Conservation (phyloP, 257 asterid genomes). For the Nicotiana tabacum region DNA sequence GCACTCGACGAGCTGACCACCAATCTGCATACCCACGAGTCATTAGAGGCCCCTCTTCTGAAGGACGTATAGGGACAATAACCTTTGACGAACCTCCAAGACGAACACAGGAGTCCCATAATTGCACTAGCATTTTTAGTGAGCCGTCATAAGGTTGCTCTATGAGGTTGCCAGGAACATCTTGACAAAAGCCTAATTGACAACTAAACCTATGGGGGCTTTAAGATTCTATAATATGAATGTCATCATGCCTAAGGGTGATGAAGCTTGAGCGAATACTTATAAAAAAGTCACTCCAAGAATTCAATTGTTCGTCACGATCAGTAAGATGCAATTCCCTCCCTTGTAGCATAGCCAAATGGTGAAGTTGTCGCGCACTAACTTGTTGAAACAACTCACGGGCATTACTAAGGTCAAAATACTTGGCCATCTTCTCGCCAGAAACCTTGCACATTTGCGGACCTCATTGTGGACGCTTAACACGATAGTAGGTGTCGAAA, state of each 20-base stretch:
- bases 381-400: background rate
- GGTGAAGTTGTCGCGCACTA: background rate
- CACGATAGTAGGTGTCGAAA: background rate
- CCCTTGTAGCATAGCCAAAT: background rate
- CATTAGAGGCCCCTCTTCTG: background rate
- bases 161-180: background rate
- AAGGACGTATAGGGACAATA: background rate
- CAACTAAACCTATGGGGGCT: background rate
- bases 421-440: background rate
- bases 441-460: background rate
- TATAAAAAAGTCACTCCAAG: background rate
- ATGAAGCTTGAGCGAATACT: background rate
- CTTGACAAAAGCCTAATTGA: background rate
- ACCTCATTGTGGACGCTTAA: background rate
- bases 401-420: background rate
- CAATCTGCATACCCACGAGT: background rate
- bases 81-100: background rate
- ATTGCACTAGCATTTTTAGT: background rate
- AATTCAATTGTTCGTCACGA: background rate
- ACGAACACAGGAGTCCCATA: background rate
- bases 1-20: background rate
- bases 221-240: background rate
- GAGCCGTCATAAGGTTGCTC: background rate
- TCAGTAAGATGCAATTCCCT: background rate
- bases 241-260: background rate